These are phyloP conservation scores for Orychophragmus violaceus DNA, from an alignment of 345 rosid genomes.

Conservation along the genomic window DNA sequence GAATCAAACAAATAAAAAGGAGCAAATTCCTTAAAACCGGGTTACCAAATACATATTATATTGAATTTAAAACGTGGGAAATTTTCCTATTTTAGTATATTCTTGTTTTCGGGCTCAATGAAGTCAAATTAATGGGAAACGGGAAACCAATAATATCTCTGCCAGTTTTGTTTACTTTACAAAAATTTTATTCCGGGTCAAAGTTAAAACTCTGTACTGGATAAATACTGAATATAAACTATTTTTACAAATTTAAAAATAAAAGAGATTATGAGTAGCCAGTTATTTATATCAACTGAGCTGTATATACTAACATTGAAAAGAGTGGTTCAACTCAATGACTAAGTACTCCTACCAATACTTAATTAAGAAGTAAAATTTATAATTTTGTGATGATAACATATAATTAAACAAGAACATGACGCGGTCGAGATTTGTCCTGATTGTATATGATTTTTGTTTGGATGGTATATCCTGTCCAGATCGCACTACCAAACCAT, in stretches of 20 bases:
- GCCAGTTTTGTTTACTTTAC: neutral
- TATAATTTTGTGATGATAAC: neutral
- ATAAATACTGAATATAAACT: too few relatives aligned
- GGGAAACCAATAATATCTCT: neutral
- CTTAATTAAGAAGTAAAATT: neutral
- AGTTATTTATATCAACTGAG: too few relatives aligned
- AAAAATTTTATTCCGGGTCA: neutral
- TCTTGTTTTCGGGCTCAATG: neutral
- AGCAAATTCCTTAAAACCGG: constrained; percentile 14
- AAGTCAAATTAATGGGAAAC: neutral
- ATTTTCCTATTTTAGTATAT: neutral
- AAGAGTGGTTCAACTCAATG: neutral
- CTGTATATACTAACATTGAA: neutral
- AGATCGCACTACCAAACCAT: neutral
- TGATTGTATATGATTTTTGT: neutral
- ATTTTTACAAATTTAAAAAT: too few relatives aligned
- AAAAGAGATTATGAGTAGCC: too few relatives aligned
- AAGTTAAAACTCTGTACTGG: too few relatives aligned
- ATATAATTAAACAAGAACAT: neutral
- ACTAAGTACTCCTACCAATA: neutral
- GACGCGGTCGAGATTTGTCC: constrained; percentile 3
- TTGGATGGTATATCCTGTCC: neutral
- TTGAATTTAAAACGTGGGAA: constrained; percentile 4
- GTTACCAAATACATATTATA: neutral
- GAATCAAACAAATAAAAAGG: neutral